phyloP scores from a whole-genome alignment of 2,329 filamentous ascomycete species.

The Myriosclerotinia scirpicola region DNA sequence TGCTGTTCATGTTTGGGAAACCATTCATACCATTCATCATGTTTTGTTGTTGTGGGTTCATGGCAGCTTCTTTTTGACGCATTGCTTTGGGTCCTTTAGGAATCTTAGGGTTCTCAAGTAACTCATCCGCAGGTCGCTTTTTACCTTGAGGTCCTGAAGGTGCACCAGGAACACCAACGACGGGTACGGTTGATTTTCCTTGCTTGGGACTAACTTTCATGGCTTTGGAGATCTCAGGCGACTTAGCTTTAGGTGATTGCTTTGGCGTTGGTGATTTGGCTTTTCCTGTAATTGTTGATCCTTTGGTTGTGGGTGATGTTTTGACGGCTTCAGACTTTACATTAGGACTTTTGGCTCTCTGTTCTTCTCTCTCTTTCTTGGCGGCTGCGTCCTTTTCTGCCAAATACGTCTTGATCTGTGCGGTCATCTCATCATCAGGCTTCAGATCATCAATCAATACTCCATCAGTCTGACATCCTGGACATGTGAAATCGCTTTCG shows the following conservation, averaged over 20 bases:
- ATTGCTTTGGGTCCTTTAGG: conserved; percentile 66
- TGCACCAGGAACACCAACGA: conserved; percentile 11
- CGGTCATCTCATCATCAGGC: conserved; percentile 73
- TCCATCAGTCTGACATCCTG: conserved; percentile 84
- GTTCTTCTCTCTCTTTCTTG: conserved; percentile 43
- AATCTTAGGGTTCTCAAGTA: conserved; percentile 62
- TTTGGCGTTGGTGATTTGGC: conserved; percentile 39
- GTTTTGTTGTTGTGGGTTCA: conserved; percentile 40
- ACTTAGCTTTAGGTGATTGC: conserved; percentile 35
- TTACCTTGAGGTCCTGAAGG: conserved; percentile 45
- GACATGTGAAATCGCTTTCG: conserved; percentile 96
- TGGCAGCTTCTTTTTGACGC: conserved; percentile 50
- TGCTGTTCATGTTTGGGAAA: conserved; percentile 38
- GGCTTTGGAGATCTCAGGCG: conserved; percentile 10
- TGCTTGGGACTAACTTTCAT: conserved; percentile 34
- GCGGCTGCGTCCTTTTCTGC: conserved; percentile 53
- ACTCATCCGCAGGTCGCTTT: conserved; percentile 81
- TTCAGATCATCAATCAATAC: conserved; percentile 91
- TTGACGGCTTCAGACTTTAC: conserved; percentile 36
- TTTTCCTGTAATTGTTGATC: conserved; percentile 26
- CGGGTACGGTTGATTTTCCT: conserved; percentile 20
- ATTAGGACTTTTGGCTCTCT: conserved; percentile 49
- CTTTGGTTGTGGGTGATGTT: conserved; percentile 38
- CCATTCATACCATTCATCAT: conserved; percentile 46
- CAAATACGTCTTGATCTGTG: conserved; percentile 75